Percentiles rank a stretch among this genome's conserved stretches.
Evolutionary conservation across 2,329 filamentous ascomycete species (phyloP).

Genomic region (Fusarium vanettenii): DNA sequence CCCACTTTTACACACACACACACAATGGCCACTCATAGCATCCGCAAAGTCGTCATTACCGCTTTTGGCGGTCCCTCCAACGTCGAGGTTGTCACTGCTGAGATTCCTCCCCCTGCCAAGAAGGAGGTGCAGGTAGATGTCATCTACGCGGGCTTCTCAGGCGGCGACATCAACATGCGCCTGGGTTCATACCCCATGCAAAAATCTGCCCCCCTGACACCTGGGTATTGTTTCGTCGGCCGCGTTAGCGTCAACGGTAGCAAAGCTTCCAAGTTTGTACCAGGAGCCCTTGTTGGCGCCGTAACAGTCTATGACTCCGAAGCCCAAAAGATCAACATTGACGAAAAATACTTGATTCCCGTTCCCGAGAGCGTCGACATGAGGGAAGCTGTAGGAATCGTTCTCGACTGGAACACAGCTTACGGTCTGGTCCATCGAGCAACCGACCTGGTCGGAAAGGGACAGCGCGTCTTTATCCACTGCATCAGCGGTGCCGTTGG

Average conservation of each 20-base stretch:
- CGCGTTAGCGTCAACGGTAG: constrained; percentile 53
- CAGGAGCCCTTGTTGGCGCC: constrained; percentile 50
- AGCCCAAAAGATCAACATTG: constrained; percentile 58
- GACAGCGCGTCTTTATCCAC: constrained; percentile 62
- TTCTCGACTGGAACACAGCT: constrained; percentile 60
- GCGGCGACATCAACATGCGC: constrained; percentile 62
- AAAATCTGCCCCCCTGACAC: constrained; percentile 58
- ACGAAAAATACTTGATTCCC: constrained; percentile 57
- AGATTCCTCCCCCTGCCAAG: constrained; percentile 53
- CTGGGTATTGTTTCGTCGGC: constrained; percentile 61
- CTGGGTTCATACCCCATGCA: constrained; percentile 60
- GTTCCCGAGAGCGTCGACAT: constrained; percentile 56
- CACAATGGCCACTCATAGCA: constrained; percentile 43
- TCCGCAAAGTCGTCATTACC: constrained; percentile 59
- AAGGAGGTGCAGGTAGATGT: constrained; percentile 60
- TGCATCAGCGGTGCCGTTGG: constrained; percentile 63
- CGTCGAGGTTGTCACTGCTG: constrained; percentile 48
- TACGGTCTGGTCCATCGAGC: constrained; percentile 51
- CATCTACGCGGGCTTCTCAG: constrained; percentile 60
- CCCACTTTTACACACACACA: neutral
- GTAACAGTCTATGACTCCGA: constrained; percentile 57
- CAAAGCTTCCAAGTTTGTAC: constrained; percentile 45
- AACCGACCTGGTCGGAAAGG: constrained; percentile 53
- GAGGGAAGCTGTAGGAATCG: constrained; percentile 54
- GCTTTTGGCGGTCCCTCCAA: constrained; percentile 54